phyloP scores from a whole-genome alignment of 768 basidiomycete species.

The Rhizopogon rudus region DNA sequence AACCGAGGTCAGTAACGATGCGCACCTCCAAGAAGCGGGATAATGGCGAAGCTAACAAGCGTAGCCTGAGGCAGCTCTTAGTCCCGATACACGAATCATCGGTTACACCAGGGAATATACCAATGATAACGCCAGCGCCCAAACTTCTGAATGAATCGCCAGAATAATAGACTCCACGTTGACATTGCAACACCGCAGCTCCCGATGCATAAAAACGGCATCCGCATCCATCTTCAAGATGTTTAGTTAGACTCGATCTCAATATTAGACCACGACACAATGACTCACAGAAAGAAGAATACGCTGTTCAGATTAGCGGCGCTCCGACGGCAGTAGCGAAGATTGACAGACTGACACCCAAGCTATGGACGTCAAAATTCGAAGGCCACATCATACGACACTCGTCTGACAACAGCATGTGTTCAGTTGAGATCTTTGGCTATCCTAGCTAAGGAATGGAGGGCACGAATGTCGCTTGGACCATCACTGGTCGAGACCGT shows the following conservation, averaged over 20 bases:
- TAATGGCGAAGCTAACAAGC: conserved; percentile 51
- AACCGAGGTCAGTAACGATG: not conserved
- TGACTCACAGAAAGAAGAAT: conserved; percentile 39
- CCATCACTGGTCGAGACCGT: conserved; percentile 9
- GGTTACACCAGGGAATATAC: conserved; percentile 44
- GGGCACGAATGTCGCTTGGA: conserved; percentile 61
- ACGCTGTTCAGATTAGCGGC: conserved; percentile 39
- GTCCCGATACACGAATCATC: not conserved
- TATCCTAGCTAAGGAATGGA: conserved; percentile 54
- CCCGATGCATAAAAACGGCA: conserved; percentile 44
- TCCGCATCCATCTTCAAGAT: conserved; percentile 47
- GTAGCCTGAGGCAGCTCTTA: conserved; percentile 16
- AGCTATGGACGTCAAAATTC: conserved; percentile 15
- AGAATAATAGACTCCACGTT: conserved; percentile 42
- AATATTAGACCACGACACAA: conserved; percentile 1
- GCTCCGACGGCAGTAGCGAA: conserved; percentile 37
- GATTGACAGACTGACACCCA: conserved; percentile 44
- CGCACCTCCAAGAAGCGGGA: conserved; percentile 48
- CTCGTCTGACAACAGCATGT: conserved; percentile 47
- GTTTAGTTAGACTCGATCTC: not conserved
- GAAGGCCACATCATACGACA: too few species aligned
- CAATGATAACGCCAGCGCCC: conserved; percentile 56
- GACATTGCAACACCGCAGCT: conserved; percentile 53
- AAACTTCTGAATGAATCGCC: conserved; percentile 55
- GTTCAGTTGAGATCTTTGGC: conserved; percentile 57